Conservation (phyloP, 345 rosid genomes). For the Acer negundo region DNA sequence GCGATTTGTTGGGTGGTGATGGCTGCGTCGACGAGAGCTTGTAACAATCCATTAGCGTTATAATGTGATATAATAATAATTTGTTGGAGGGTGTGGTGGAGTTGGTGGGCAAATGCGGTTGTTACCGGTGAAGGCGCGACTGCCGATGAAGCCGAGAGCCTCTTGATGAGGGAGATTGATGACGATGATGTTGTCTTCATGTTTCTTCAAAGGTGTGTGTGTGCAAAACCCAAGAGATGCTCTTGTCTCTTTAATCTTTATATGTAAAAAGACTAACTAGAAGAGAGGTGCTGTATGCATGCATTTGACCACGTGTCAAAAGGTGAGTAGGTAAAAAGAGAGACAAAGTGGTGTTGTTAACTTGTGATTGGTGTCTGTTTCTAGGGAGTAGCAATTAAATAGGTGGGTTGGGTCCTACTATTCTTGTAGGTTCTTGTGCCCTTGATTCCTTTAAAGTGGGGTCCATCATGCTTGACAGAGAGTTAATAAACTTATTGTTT, state of each 20-base stretch:
- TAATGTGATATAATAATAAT: background rate
- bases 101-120: slow-evolving; percentile 1
- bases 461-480: background rate
- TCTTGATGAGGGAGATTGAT: background rate
- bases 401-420: no score
- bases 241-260: background rate
- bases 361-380: background rate
- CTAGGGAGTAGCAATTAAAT: no score
- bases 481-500: no score
- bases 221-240: background rate
- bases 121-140: background rate
- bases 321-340: no score
- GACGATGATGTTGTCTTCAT: background rate
- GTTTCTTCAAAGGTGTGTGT: background rate
- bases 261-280: background rate
- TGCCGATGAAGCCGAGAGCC: no score
- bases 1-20: slow-evolving; percentile 7
- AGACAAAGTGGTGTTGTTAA: no score
- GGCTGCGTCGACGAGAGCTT: slow-evolving; percentile 10
- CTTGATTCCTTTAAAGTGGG: background rate
- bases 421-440: background rate
- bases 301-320: background rate
- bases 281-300: background rate
- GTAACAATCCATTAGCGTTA: background rate
- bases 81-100: background rate